phyloP scores from a whole-genome alignment of 495 filamentous ascomycete genomes.

The Hyaloscypha variabilis region DNA sequence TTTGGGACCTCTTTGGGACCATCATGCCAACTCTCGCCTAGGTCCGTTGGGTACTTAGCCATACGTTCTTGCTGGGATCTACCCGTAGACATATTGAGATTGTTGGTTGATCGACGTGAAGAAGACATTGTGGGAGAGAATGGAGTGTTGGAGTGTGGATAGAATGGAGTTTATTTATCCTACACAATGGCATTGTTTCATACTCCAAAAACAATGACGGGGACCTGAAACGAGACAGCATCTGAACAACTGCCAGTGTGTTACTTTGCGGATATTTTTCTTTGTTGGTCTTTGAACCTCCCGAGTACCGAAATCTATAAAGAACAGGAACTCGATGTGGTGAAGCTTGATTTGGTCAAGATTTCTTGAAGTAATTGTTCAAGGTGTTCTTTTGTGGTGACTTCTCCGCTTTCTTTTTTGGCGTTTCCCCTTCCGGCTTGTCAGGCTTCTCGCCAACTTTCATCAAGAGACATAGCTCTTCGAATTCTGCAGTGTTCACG shows the following conservation, averaged over 20 bases:
- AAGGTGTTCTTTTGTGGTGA: slow-evolving; percentile 43
- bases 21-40: not conserved
- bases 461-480: slow-evolving; percentile 57
- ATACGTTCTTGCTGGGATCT: not conserved
- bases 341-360: not conserved
- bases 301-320: too few relatives aligned
- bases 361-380: slow-evolving; percentile 47
- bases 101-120: not conserved
- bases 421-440: slow-evolving; percentile 30
- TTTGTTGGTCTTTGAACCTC: not conserved
- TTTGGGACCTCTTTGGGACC: not conserved
- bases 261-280: not conserved
- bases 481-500: slow-evolving; percentile 53
- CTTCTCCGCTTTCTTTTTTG: slow-evolving; percentile 33
- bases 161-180: not conserved
- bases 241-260: not conserved
- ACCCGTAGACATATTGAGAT: not conserved
- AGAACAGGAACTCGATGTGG: too few relatives aligned
- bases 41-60: not conserved
- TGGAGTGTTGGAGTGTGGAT: not conserved
- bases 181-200: not conserved
- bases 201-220: not conserved
- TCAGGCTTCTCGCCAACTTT: slow-evolving; percentile 51
- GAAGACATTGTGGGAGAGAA: too few relatives aligned
- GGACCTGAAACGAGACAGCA: not conserved